phyloP scores from a whole-genome alignment of 2,329 filamentous ascomycete species.

The Balansia obtecta region DNA sequence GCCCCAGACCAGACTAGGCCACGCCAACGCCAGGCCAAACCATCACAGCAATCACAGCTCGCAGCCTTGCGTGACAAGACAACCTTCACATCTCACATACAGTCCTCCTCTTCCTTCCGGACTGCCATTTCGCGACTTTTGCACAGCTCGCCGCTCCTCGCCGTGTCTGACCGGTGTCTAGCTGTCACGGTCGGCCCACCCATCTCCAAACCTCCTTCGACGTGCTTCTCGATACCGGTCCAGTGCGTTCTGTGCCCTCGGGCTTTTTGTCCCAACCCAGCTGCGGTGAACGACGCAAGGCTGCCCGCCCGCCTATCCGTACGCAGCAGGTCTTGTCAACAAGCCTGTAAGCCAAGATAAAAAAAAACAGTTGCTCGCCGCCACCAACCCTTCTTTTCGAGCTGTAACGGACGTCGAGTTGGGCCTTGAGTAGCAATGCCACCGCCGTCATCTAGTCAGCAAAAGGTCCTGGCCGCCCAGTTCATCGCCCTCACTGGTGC shows the following conservation, averaged over 20 bases:
- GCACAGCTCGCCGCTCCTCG: neutral
- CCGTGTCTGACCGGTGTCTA: neutral
- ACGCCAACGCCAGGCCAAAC: too few relatives aligned
- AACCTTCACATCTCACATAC: neutral
- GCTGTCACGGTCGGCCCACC: too few relatives aligned
- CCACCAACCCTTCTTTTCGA: neutral
- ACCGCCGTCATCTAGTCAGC: slow-evolving; percentile 22
- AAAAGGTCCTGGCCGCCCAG: slow-evolving; percentile 28
- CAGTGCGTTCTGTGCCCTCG: neutral
- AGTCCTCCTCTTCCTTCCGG: slow-evolving; percentile 1
- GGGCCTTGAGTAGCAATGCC: slow-evolving; percentile 21
- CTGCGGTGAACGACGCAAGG: neutral
- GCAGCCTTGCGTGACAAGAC: slow-evolving; percentile 5
- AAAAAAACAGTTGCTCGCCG: neutral
- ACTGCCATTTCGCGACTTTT: neutral
- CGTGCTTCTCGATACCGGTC: neutral
- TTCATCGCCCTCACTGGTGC: slow-evolving; percentile 32
- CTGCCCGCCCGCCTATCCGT: neutral
- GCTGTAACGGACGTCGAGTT: neutral
- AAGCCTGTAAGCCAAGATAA: neutral
- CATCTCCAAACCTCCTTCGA: neutral
- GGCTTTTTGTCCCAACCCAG: neutral
- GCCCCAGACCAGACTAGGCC: neutral
- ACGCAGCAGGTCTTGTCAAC: neutral
- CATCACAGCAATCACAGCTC: too few relatives aligned